Evolutionary conservation across 345 rosid species (phyloP), one percentile per base, ranked within the genome.

Genomic region (Barbarea vulgaris): DNA sequence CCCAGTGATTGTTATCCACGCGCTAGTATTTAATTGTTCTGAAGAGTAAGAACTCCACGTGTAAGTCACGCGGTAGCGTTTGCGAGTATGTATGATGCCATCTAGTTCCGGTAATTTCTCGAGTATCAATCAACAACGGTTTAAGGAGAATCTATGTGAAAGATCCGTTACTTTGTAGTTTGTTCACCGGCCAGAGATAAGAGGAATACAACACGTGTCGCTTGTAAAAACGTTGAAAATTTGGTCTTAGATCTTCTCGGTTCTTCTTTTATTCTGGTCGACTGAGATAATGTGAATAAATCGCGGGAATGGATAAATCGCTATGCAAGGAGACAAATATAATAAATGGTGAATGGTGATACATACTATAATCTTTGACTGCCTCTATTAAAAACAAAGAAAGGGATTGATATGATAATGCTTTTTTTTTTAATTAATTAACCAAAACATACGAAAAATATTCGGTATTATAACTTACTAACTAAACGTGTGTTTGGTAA

Each of bases 91-190:
- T 1, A 34, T 24, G 9, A 12, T 48, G 3, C 19, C 22, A 58
- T 58, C 47, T 67, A 2, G 27, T 18, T 27, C 73, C 62, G 69
- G 79, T 61, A 53, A 61, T 41, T 61, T n/a, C 57, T 53, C 64
- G 47, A 47, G 33, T 27, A 46, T 75, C 59, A 50, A n/a, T n/a
- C n/a, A n/a, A 50, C 44, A 68, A 59, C 19, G 46, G 61, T 67
- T 67, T 67, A 59, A 50, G 74, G 62, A 67, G 79, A 60, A 68
- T 76, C 69, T 76, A 27, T 31, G 9, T 27, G 69, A 69, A 69
- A 76, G 79, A 76, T 69, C n/a, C 70, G 64, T 76, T 53, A 41
- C 47, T 69, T n/a, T n/a, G n/a, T n/a, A n/a, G n/a, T n/a, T n/a
- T 69, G 28, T 37, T 19, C 79, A 76, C 74, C 74, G 79, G 10